phyloP scores from a whole-genome alignment of 1,139 yeast genomes.

The Zygoascus sp. region DNA sequence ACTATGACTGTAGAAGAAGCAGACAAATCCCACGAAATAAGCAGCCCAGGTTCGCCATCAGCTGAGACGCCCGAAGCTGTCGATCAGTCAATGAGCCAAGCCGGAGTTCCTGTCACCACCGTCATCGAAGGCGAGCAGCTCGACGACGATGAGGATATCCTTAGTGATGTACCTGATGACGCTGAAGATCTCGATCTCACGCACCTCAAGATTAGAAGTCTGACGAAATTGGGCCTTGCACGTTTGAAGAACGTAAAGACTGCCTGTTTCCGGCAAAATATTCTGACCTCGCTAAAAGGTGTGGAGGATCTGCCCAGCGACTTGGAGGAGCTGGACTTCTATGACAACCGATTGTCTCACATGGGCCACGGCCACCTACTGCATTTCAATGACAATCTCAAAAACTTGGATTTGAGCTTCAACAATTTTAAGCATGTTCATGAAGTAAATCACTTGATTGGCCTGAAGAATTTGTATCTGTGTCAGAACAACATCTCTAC shows the following conservation, averaged over 20 bases:
- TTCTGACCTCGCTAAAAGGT: conserved; percentile 67
- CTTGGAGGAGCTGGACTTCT: conserved; percentile 77
- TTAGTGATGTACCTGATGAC: conserved; percentile 58
- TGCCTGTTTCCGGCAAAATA: conserved; percentile 79
- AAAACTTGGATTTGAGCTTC: conserved; percentile 75
- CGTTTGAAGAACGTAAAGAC: conserved; percentile 48
- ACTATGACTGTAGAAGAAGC: neutral
- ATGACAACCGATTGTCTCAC: conserved; percentile 88
- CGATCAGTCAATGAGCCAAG: neutral
- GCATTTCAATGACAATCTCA: conserved; percentile 51
- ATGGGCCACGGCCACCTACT: conserved; percentile 72
- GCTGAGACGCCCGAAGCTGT: neutral
- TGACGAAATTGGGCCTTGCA: conserved; percentile 59
- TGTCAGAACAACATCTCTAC: conserved; percentile 83
- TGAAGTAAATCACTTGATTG: conserved; percentile 60
- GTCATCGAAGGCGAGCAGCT: conserved; percentile 26
- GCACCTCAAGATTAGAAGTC: conserved; percentile 67
- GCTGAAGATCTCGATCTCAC: conserved; percentile 67
- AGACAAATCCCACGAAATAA: neutral
- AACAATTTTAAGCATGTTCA: conserved; percentile 86
- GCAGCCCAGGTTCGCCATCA: neutral
- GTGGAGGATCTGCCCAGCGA: conserved; percentile 57
- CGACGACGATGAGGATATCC: conserved; percentile 45
- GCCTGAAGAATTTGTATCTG: conserved; percentile 67
- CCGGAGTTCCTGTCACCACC: conserved; percentile 11